Base-by-base conservation (phyloP, 352 stramenopile species). In the Phytopythium aichiense region DNA sequence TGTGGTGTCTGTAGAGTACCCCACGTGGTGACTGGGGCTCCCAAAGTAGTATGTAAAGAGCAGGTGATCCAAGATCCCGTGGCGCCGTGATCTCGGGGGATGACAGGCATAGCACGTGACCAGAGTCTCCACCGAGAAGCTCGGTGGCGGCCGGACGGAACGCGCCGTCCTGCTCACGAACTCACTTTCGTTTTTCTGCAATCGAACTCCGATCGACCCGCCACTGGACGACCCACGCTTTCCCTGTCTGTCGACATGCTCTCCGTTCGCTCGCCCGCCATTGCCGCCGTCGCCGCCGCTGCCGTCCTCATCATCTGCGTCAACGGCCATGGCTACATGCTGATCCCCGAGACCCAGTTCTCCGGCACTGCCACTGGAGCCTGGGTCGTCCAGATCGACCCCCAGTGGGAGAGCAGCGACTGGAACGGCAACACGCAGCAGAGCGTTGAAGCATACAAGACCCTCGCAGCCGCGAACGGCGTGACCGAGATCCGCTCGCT, bases 321-420 rank as follows among this genome's bases (percentile, higher is more conserved):
- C 33, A 42, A 67, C 40, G 61, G 55, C 38, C 65, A 71, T 56
- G 65, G 65, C 15, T 71, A 71, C 65, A 68, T 71, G 65, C 25
- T 63, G 20, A 52, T 71, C 42, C 65, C 65, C 1, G 50, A 63
- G 30, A 56, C 65, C 18, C 49, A 68, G 23, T 68, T 71, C 52
- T 50, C 48, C 15, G 61, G 37, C 22, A 68, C 65, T 5, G 61
- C 56, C 30, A 68, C 30, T 35, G 67, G 60, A 1, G 65, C 65
- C 1, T 71, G 65, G 61, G 33, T 68, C 22, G 61, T 71, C 16
- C 60, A 71, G 51, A 71, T 71, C 16, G 61, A 71, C 56, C 65
- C 65, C 1, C 33, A 52, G 25, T 68, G 50, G 52, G 35, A 18
- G 9, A 68, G 65, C 56, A 51, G 64, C 12, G 53, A 63, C 33